Evolutionary conservation across 108 stramenopile genomes (phyloP), one percentile per base, ranked within the genome.

Genomic region (Chaetoceros tenuissimus): DNA sequence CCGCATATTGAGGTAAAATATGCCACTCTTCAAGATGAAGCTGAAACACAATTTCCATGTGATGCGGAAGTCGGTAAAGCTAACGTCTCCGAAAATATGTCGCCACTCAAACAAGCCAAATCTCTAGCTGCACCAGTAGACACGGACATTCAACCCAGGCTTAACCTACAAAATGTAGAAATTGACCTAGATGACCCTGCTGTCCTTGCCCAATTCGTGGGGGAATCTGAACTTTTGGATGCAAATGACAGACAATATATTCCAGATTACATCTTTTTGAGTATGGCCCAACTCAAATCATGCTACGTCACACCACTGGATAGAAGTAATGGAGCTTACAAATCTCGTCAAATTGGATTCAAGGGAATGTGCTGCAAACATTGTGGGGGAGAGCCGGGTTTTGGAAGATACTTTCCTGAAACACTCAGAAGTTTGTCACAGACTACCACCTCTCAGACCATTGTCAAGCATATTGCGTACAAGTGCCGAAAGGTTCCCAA

Each of bases 391-490:
- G 79, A 78, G 29, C 82, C 80, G 5, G 79, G 82, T 24, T 78
- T 73, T 66, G 85, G 85, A 30, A 63, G 73, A 1, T 88, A 72
- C 63, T 88, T 75, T 48, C 87, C 87, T 3, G 78, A 72, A 46
- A 74, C 79, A 23, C 59, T 75, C 17, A 73, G 79, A 20, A 77
- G 72, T 52, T 59, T 88, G 22, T 79, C 81, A 3, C 87, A 88
- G 57, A 88, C 87, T 3, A 88, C 87, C 0, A 88, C 87, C 0
- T 71, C 64, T 51, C 82, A 82, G 52, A 82, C 87, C 7, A 84
- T 88, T 45, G 68, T 88, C 46, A 88, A 88, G 68, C 82, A 86
- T 57, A 71, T 86, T 48, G 71, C 71, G 10, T 51, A 54, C 31
- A 80, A 82, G 34, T 86, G 85, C 63, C 63, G 76, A 23, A 65